phyloP scores from a whole-genome alignment of 176 grass and related monocot species.

The Coix lacrymajobi region DNA sequence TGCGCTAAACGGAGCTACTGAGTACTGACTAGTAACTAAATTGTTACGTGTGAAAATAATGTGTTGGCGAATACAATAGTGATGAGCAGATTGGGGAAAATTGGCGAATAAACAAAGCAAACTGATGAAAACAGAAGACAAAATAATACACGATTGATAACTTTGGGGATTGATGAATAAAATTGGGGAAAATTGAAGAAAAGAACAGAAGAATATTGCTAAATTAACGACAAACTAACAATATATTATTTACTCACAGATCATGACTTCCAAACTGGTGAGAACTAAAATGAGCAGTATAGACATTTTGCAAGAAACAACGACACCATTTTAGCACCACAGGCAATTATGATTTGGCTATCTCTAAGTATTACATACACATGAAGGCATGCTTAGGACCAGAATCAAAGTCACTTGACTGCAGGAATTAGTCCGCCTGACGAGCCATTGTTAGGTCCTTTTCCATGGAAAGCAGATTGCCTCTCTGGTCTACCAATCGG shows the following conservation, averaged over 20 bases:
- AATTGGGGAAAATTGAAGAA: neutral
- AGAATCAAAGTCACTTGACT: conserved; percentile 31
- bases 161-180: neutral
- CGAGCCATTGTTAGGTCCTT: conserved; percentile 14
- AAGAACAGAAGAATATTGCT: neutral
- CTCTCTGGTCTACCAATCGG: conserved; percentile 32
- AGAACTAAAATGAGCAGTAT: conserved; percentile 17
- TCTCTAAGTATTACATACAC: conserved; percentile 37
- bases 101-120: too few relatives aligned
- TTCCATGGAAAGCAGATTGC: conserved; percentile 67
- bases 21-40: too few relatives aligned
- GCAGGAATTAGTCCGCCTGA: conserved; percentile 31
- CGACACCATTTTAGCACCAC: conserved; percentile 19
- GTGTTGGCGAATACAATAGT: too few relatives aligned
- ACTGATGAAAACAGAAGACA: too few relatives aligned
- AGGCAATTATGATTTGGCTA: conserved; percentile 20
- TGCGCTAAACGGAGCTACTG: too few relatives aligned
- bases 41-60: too few relatives aligned
- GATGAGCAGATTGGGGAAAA: too few relatives aligned
- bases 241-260: conserved; percentile 17
- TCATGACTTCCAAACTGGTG: conserved; percentile 8
- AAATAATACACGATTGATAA: neutral
- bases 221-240: conserved; percentile 8
- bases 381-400: neutral
- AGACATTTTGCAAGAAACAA: conserved; percentile 20